Percentiles rank a stretch among this genome's conserved stretches.
Evolutionary conservation across 164 flowering plant genomes (phyloP).

Genomic region (Kingdonia uniflora): DNA sequence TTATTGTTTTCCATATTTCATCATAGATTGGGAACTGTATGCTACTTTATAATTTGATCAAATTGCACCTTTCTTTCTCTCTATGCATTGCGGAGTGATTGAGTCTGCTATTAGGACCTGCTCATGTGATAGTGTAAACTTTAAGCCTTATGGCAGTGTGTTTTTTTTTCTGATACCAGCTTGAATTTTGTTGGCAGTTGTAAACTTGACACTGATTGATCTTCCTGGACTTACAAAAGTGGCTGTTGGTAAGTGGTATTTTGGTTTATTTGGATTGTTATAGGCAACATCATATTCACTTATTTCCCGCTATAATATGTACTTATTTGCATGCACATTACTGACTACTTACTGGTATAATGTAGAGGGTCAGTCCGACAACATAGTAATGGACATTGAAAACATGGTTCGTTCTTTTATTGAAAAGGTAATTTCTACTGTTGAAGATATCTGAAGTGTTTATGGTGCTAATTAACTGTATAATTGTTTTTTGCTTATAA

Average conservation of each 20-base stretch:
- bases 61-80: neutral
- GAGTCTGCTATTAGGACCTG: too few relatives aligned
- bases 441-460: too few relatives aligned
- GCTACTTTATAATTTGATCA: too few relatives aligned
- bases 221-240: slow-evolving; percentile 99
- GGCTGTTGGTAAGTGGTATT: slow-evolving; percentile 73
- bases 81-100: too few relatives aligned
- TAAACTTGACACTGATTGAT: slow-evolving; percentile 90
- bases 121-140: too few relatives aligned
- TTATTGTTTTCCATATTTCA: too few relatives aligned
- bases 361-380: slow-evolving; percentile 73
- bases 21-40: too few relatives aligned
- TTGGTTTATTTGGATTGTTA: neutral
- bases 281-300: neutral
- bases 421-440: slow-evolving; percentile 53
- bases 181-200: slow-evolving; percentile 47
- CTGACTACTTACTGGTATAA: slow-evolving; percentile 6
- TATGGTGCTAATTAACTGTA: too few relatives aligned
- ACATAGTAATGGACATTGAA: slow-evolving; percentile 71
- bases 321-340: neutral
- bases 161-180: slow-evolving; percentile 5
- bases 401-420: slow-evolving; percentile 80
- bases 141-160: neutral
- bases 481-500: too few relatives aligned
- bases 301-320: too few relatives aligned